phyloP scores from a whole-genome alignment of 495 filamentous ascomycete genomes.

The Pseudomonodictys pantanalensis region DNA sequence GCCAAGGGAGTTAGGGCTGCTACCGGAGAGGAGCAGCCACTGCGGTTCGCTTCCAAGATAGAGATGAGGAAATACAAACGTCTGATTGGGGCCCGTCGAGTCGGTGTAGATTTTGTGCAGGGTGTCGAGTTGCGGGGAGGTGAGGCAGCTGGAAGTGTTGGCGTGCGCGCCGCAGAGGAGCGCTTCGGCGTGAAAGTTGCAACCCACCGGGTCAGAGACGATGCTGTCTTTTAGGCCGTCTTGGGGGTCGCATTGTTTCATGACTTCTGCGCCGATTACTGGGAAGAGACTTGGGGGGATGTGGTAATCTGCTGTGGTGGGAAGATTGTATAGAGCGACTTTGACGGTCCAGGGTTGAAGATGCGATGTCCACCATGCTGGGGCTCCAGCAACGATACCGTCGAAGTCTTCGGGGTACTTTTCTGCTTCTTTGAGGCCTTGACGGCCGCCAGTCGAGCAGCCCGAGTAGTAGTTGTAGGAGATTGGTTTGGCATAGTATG shows the following conservation, averaged over 20 bases:
- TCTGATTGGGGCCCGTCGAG: constrained; percentile 50
- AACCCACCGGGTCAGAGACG: constrained; percentile 59
- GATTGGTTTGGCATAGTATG: constrained; percentile 47
- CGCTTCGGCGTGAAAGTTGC: constrained; percentile 52
- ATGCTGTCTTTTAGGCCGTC: constrained; percentile 65
- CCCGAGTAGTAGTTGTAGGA: constrained; percentile 55
- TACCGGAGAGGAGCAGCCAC: constrained; percentile 19
- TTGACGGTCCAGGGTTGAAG: constrained; percentile 41
- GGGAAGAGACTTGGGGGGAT: constrained; percentile 52
- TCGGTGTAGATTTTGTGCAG: constrained; percentile 55
- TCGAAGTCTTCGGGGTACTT: constrained; percentile 59
- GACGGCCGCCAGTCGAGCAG: constrained; percentile 60
- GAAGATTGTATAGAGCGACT: constrained; percentile 35
- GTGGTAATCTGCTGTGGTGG: constrained; percentile 47
- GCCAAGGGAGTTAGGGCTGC: constrained; percentile 43
- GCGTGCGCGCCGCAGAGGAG: constrained; percentile 49
- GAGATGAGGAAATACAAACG: constrained; percentile 52
- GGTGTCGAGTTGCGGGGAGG: constrained; percentile 53
- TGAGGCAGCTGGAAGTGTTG: constrained; percentile 51
- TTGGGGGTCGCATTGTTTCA: constrained; percentile 62
- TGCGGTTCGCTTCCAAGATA: constrained; percentile 41
- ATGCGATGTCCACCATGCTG: constrained; percentile 48
- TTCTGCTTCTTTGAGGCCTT: constrained; percentile 55
- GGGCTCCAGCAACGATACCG: constrained; percentile 63
- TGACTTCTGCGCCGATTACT: constrained; percentile 54